phyloP scores from a whole-genome alignment of 192 early-diverging fungal species.

The Jimgerdemannia flammicorona region DNA sequence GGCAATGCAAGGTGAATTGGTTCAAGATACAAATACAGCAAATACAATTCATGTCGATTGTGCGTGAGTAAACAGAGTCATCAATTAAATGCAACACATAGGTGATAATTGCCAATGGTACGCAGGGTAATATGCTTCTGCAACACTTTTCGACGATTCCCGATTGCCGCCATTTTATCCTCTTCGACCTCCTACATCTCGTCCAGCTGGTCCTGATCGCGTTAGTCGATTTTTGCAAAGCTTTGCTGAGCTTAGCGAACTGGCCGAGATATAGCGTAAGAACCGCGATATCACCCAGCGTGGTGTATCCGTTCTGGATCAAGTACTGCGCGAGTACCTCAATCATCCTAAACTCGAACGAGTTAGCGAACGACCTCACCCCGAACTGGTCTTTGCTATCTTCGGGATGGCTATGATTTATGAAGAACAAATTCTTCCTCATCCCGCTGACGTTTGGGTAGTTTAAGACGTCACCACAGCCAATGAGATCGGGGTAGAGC shows the following conservation, averaged over 20 bases:
- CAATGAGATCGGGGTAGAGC: slow-evolving; percentile 44
- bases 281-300: slow-evolving; percentile 45
- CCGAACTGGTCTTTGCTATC: slow-evolving; percentile 19
- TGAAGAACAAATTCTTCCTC: slow-evolving; percentile 44
- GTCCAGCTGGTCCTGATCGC: slow-evolving; percentile 29
- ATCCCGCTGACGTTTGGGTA: slow-evolving; percentile 43
- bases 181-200: slow-evolving; percentile 5
- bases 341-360: slow-evolving; percentile 45
- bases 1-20: too few relatives aligned
- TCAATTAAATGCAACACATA: slow-evolving; percentile 1
- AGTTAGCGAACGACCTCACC: too few relatives aligned
- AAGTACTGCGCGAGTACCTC: slow-evolving; percentile 41
- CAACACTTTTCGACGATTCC: not conserved
- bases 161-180: not conserved
- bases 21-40: slow-evolving; percentile 85
- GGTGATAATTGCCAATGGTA: slow-evolving; percentile 44
- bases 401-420: slow-evolving; percentile 43
- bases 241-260: slow-evolving; percentile 27
- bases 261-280: slow-evolving; percentile 56
- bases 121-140: slow-evolving; percentile 31
- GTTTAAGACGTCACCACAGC: slow-evolving; percentile 27
- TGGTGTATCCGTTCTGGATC: slow-evolving; percentile 43
- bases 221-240: slow-evolving; percentile 32
- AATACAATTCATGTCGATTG: slow-evolving; percentile 33
- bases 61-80: slow-evolving; percentile 6